Evolutionary conservation across 257 asterid genomes (phyloP), one percentile per base, ranked within the genome.

Genomic region (Buddleja alternifolia): DNA sequence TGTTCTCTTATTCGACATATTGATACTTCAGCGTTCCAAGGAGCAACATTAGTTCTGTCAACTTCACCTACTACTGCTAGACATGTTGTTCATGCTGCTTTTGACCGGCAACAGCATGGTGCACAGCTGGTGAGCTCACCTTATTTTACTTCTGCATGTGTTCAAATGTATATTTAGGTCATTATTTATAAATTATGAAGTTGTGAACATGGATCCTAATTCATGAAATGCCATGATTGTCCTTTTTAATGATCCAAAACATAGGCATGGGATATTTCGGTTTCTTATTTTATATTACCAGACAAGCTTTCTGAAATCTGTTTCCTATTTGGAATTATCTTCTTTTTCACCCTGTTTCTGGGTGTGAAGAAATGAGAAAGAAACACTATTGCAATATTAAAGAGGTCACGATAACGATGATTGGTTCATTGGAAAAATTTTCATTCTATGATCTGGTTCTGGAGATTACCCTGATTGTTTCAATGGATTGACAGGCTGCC

Each of bases 11-110:
- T 69, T 73, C 32, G 66, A 34, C 40, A 40, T 72, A 29, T 56
- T 80, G 67, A 63, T 77, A 74, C 71, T 76, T 75, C 83, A 94
- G 99, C 95, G 32, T 82, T 60, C 74, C 85, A 81, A 67, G 99
- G 97, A 76, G 96, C 97, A 71, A 78, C 84, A 8, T 29, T 75
- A 24, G 70, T 94, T 72, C 81, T 91, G 68, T 75, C 90, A 72
- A 77, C 82, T 76, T 79, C 90, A 59, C 86, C 89, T 71, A 81
- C 88, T 50, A 75, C 78, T 47, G 96, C 89, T 53, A 83, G 93
- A 73, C 90, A 83, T 78, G 91, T 94, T 51, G 85, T 84, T 69
- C 63, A 82, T 80, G 89, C 97, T 71, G 97, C 99, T 69, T 89
- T 91, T 89, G 95, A 81, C 67, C 85, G 73, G 20, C 99, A 91